phyloP scores from a whole-genome alignment of 139 green algal species.

The Micractinium sp. region DNA sequence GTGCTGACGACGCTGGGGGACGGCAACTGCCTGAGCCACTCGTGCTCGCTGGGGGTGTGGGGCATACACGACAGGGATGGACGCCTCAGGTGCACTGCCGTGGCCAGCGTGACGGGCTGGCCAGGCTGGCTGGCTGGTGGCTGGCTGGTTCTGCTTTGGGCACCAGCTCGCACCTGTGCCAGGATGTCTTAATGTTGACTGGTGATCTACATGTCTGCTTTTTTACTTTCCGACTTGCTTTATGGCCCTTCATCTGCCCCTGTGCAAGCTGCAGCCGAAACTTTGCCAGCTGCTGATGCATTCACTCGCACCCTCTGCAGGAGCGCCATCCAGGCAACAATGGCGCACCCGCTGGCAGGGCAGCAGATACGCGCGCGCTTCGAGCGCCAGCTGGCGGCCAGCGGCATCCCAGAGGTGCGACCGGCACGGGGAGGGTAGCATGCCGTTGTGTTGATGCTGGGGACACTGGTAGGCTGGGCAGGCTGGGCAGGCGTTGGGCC shows the following conservation, averaged over 20 bases:
- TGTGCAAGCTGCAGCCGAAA: no score
- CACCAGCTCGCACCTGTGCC: no score
- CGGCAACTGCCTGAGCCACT: slow-evolving; percentile 40
- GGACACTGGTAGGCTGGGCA: background rate
- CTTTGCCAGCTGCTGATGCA: no score
- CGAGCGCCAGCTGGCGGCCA: slow-evolving; percentile 29
- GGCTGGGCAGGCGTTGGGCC: background rate
- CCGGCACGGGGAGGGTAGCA: background rate
- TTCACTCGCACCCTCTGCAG: background rate
- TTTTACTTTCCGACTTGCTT: no score
- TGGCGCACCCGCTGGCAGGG: slow-evolving; percentile 25
- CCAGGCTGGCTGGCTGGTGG: no score
- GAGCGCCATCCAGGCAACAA: slow-evolving; percentile 10
- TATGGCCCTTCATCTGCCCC: no score
- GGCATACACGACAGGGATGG: slow-evolving; percentile 32
- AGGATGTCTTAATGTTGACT: no score
- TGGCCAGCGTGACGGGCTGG: no score
- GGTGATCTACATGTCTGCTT: background rate
- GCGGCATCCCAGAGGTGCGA: background rate
- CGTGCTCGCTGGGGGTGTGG: slow-evolving; percentile 29
- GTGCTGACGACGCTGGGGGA: slow-evolving; percentile 37
- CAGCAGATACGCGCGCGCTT: slow-evolving; percentile 2
- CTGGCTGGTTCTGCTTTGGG: no score
- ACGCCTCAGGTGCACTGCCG: background rate
- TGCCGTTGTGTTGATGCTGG: background rate